Evolutionary conservation across 169 alveolate species (phyloP).

Genomic region (Plasmodium knowlesi): DNA sequence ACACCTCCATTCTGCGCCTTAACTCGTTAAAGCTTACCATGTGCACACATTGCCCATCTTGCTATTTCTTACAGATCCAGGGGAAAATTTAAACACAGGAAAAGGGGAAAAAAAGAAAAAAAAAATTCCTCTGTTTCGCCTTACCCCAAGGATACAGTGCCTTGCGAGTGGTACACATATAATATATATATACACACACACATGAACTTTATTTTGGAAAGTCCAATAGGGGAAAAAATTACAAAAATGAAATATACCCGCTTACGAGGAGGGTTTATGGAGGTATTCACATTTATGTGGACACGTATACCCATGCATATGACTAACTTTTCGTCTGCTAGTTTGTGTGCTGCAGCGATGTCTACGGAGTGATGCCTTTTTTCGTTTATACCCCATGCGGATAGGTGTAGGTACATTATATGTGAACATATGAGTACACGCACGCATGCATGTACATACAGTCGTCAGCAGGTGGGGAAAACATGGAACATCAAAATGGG

Average conservation of each 20-base stretch:
- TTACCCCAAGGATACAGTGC: not conserved
- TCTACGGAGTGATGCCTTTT: not conserved
- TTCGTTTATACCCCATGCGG: not conserved
- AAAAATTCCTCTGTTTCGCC: not conserved
- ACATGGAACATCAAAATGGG: not conserved
- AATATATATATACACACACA: not conserved
- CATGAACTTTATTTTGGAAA: not conserved
- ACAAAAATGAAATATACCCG: not conserved
- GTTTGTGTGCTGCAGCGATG: not conserved
- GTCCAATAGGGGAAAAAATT: not conserved
- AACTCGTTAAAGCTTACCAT: slow-evolving; percentile 37
- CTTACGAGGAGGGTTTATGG: not conserved
- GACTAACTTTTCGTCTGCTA: not conserved
- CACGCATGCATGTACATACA: not conserved
- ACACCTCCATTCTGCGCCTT: not conserved
- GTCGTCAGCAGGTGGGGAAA: not conserved
- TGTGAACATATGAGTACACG: not conserved
- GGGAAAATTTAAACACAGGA: not conserved
- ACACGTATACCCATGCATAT: not conserved
- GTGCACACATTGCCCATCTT: slow-evolving; percentile 76
- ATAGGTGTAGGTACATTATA: not conserved
- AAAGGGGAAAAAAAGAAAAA: not conserved
- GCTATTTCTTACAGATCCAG: not conserved
- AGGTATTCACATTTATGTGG: not conserved
- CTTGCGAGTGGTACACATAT: not conserved